These are phyloP conservation scores for Olyra latifolia DNA, from an alignment of 176 grass and related monocot genomes.

Conservation along the genomic window DNA sequence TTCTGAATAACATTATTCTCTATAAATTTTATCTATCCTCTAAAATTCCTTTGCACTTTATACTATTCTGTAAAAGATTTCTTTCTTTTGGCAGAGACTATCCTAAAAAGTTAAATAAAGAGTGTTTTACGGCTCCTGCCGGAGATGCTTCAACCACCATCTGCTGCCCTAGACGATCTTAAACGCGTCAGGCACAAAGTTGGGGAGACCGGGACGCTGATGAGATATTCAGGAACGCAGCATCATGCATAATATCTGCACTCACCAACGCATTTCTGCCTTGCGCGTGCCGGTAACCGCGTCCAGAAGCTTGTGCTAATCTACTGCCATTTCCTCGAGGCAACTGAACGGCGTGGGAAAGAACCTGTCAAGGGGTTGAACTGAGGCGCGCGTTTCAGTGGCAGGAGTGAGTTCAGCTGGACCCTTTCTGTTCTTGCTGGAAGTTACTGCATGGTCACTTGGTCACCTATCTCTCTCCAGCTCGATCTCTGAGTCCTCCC, in stretches of 20 bases:
- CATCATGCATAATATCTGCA: neutral
- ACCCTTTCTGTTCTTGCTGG: neutral
- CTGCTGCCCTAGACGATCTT: neutral
- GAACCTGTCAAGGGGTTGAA: neutral
- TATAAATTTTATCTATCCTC: too few relatives aligned
- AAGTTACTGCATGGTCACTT: neutral
- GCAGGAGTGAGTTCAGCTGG: neutral
- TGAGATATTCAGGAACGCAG: neutral
- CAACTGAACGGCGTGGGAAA: neutral
- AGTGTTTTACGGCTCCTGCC: too few relatives aligned
- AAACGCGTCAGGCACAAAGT: conserved; percentile 30
- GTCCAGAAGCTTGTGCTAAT: neutral
- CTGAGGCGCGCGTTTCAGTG: neutral
- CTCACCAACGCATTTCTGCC: neutral
- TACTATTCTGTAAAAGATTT: too few relatives aligned
- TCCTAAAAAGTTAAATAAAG: too few relatives aligned
- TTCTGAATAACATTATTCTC: too few relatives aligned
- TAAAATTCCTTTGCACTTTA: too few relatives aligned
- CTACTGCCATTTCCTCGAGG: neutral
- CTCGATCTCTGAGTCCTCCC: neutral
- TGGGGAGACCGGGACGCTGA: neutral
- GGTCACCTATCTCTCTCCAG: neutral
- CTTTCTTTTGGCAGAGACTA: too few relatives aligned
- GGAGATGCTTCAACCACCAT: neutral
- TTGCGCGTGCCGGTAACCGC: conserved; percentile 9